phyloP scores from a whole-genome alignment of 768 basidiomycete species.

The Omphalotus guepiniiformis region DNA sequence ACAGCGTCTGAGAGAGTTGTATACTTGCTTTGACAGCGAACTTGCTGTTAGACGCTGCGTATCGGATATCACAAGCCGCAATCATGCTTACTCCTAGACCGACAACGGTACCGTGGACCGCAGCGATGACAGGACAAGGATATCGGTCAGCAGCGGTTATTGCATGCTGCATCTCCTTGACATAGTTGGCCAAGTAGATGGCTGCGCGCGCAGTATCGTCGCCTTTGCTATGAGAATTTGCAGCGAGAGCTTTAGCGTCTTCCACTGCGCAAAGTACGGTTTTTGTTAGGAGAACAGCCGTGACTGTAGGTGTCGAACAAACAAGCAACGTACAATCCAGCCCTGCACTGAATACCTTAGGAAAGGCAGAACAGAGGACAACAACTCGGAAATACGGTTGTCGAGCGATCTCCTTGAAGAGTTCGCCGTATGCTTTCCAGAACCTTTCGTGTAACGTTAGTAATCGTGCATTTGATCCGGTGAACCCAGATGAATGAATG shows the following conservation, averaged over 20 bases:
- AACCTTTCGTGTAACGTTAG: constrained; percentile 38
- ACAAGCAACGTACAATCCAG: constrained; percentile 55
- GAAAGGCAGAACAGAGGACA: constrained; percentile 66
- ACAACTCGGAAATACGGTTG: constrained; percentile 61
- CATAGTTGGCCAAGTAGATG: constrained; percentile 39
- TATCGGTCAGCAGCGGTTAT: constrained; percentile 67
- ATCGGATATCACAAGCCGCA: constrained; percentile 72
- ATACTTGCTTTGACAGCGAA: constrained; percentile 70
- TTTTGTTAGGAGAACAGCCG: neutral
- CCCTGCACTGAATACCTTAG: constrained; percentile 80
- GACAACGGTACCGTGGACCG: constrained; percentile 68
- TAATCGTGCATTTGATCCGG: neutral
- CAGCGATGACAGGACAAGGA: constrained; percentile 78
- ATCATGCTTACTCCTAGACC: constrained; percentile 81
- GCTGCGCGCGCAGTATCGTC: constrained; percentile 53
- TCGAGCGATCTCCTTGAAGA: constrained; percentile 52
- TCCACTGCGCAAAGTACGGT: constrained; percentile 19
- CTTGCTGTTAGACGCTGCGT: constrained; percentile 53
- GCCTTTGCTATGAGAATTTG: constrained; percentile 16
- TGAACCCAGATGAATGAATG: neutral
- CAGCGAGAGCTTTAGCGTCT: constrained; percentile 20
- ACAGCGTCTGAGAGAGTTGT: neutral
- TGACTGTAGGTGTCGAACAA: neutral
- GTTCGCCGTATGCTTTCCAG: constrained; percentile 64
- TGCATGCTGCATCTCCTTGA: constrained; percentile 62